Conservation (phyloP, 306 rosid species). For the Casuarina cunninghamiana region DNA sequence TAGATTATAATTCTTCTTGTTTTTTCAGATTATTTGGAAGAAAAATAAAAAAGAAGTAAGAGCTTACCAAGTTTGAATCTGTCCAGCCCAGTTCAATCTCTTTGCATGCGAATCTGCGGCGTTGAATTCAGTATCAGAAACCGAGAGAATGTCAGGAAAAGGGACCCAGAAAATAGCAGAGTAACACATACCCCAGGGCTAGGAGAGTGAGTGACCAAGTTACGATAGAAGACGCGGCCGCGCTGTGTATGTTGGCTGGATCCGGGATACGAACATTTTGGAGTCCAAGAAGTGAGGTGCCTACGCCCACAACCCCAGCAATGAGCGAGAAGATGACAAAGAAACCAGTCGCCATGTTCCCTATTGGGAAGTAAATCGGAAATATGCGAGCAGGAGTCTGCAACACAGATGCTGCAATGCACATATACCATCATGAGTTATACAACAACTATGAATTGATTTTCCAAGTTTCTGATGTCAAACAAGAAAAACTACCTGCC, state of each 20-base stretch:
- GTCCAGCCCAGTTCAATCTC: slow-evolving; percentile 89
- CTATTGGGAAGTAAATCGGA: slow-evolving; percentile 83
- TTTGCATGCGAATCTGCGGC: slow-evolving; percentile 83
- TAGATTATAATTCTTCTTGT: neutral
- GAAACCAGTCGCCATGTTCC: slow-evolving; percentile 83
- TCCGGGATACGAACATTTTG: slow-evolving; percentile 54
- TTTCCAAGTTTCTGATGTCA: neutral
- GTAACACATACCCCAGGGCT: slow-evolving; percentile 73
- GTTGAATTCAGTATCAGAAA: slow-evolving; percentile 13
- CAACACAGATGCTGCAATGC: slow-evolving; percentile 64
- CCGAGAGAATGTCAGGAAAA: neutral
- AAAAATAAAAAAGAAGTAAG: neutral
- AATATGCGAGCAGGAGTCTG: slow-evolving; percentile 61
- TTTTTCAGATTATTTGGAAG: neutral
- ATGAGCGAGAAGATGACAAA: slow-evolving; percentile 67
- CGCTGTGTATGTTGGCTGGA: slow-evolving; percentile 50
- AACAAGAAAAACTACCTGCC: slow-evolving; percentile 46
- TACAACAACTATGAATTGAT: neutral
- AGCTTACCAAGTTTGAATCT: slow-evolving; percentile 65
- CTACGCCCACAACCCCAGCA: slow-evolving; percentile 86
- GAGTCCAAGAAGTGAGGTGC: slow-evolving; percentile 70
- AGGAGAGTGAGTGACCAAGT: slow-evolving; percentile 71
- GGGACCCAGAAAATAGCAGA: neutral
- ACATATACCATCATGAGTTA: slow-evolving; percentile 1
- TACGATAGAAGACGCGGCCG: slow-evolving; percentile 66